phyloP scores from a whole-genome alignment of 192 early-diverging fungal genomes.

The Coemansia sp. region DNA sequence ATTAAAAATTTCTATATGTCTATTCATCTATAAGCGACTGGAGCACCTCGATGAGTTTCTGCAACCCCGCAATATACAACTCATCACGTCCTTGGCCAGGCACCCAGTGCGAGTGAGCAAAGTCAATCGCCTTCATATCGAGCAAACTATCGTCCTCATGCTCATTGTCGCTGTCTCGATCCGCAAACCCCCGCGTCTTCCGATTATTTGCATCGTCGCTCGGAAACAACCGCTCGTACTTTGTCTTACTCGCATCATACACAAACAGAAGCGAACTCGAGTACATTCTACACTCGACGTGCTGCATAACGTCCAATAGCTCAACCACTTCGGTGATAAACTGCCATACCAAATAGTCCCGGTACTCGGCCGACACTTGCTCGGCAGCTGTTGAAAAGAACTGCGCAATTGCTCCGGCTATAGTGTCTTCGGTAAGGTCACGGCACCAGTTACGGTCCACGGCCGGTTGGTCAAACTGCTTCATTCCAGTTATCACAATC shows the following conservation, averaged over 20 bases:
- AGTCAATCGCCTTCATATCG: slow-evolving; percentile 81
- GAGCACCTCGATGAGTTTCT: slow-evolving; percentile 60
- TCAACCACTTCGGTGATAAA: slow-evolving; percentile 64
- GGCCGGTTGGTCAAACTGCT: slow-evolving; percentile 47
- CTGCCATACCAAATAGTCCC: slow-evolving; percentile 59
- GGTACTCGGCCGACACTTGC: slow-evolving; percentile 53
- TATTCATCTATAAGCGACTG: slow-evolving; percentile 16
- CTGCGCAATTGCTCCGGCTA: slow-evolving; percentile 60
- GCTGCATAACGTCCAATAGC: slow-evolving; percentile 57
- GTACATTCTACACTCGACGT: slow-evolving; percentile 64
- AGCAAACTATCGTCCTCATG: slow-evolving; percentile 49
- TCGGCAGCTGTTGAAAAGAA: slow-evolving; percentile 60
- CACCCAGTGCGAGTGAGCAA: slow-evolving; percentile 79
- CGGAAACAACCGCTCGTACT: slow-evolving; percentile 52
- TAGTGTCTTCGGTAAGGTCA: slow-evolving; percentile 44
- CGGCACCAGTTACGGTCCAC: slow-evolving; percentile 21
- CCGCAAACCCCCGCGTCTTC: slow-evolving; percentile 7
- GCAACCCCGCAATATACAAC: slow-evolving; percentile 65
- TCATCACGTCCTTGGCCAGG: slow-evolving; percentile 66
- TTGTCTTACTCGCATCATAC: slow-evolving; percentile 69
- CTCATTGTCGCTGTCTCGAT: slow-evolving; percentile 24
- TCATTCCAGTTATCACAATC: slow-evolving; percentile 71
- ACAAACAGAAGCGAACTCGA: slow-evolving; percentile 75
- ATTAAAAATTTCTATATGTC: neutral
- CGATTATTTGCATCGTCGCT: slow-evolving; percentile 3